Conservation (phyloP, 2,329 filamentous ascomycete species). For the Cercospora nicotianae region DNA sequence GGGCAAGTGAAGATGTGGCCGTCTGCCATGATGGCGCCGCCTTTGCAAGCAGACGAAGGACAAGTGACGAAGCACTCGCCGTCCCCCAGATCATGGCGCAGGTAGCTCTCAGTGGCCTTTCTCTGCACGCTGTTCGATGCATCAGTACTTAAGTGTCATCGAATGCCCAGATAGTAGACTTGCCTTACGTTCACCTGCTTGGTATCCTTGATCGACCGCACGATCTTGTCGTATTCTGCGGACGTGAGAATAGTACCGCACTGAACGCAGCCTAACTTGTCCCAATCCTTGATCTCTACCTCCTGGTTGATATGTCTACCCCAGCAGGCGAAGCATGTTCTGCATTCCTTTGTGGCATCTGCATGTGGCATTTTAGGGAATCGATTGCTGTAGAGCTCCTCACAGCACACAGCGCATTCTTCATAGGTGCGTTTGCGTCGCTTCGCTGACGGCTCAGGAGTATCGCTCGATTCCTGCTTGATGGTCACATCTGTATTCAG, state of each 20-base stretch:
- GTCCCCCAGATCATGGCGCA: background rate
- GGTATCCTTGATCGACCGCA: no score
- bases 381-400: background rate
- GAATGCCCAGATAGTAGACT: no score
- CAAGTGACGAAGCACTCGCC: conserved; percentile 12
- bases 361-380: conserved; percentile 2
- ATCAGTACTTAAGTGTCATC: background rate
- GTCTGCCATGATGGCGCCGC: conserved; percentile 4
- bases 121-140: background rate
- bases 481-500: background rate
- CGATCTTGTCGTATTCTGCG: background rate
- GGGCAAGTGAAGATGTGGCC: conserved; percentile 18
- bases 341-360: background rate
- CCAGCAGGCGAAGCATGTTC: conserved; percentile 10
- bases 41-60: conserved; percentile 5
- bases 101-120: conserved; percentile 10
- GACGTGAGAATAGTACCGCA: background rate
- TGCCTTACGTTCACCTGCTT: no score
- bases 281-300: conserved; percentile 12
- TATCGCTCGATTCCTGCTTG: background rate
- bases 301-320: conserved; percentile 4
- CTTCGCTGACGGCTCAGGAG: background rate
- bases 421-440: no score
- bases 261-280: conserved; percentile 10
- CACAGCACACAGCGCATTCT: conserved; percentile 14